Percentiles rank a stretch among this genome's conserved stretches.
phyloP scores from a whole-genome alignment of 225 moss, liverwort and hornwort species.

The Antitrichia curtipendula region DNA sequence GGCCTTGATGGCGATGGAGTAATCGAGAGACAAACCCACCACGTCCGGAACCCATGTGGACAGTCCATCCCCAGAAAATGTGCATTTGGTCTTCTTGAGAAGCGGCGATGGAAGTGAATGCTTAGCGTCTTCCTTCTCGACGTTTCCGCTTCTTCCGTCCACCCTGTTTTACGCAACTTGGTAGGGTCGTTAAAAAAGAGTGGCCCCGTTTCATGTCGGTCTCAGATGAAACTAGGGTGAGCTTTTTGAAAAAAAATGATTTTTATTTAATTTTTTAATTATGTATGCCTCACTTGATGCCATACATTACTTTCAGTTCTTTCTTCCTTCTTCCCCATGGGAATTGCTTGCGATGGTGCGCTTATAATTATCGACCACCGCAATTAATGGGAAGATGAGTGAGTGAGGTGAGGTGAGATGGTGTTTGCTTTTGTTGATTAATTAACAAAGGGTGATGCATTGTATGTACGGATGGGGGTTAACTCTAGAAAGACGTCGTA shows the following conservation, averaged over 20 bases:
- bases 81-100: neutral
- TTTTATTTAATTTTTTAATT: too few species aligned
- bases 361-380: too few species aligned
- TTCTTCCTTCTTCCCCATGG: neutral
- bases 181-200: neutral
- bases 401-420: neutral
- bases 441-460: fast-evolving
- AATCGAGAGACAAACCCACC: neutral
- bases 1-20: too few species aligned
- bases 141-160: neutral
- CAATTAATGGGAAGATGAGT: too few species aligned
- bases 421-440: neutral
- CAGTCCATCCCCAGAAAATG: neutral
- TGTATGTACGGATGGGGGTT: neutral
- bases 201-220: too few species aligned
- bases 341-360: neutral
- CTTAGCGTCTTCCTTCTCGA: neutral
- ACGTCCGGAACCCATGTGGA: neutral
- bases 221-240: neutral
- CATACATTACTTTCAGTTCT: neutral
- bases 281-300: neutral
- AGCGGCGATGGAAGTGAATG: neutral
- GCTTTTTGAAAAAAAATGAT: too few species aligned
- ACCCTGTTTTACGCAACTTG: neutral
- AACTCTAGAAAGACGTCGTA: fast-evolving